phyloP scores from a whole-genome alignment of 2,329 filamentous ascomycete species.

The Fusarium udum region DNA sequence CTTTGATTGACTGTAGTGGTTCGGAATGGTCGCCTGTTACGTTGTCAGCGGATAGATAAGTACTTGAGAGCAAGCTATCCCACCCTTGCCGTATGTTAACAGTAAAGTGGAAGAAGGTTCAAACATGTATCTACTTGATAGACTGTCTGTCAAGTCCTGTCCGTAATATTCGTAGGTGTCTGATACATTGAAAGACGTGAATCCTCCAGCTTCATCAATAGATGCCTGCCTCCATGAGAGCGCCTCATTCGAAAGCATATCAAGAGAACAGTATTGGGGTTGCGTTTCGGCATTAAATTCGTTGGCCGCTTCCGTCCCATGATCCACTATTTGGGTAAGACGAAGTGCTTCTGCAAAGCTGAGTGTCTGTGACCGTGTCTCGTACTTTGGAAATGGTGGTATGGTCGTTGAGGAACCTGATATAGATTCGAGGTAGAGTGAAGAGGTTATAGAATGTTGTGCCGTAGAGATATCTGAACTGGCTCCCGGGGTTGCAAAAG shows the following conservation, averaged over 20 bases:
- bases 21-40: accelerated
- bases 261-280: background rate
- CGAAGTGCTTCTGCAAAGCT: background rate
- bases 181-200: accelerated
- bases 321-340: accelerated
- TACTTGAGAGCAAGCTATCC: accelerated
- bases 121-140: accelerated
- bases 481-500: accelerated
- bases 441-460: accelerated
- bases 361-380: accelerated
- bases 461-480: accelerated
- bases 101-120: accelerated
- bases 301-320: no score
- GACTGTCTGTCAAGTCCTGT: accelerated
- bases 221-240: accelerated
- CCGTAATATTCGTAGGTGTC: accelerated
- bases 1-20: accelerated
- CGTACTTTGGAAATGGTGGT: accelerated
- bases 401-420: accelerated
- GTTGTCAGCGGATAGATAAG: accelerated
- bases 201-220: no score
- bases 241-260: background rate
- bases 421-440: accelerated
- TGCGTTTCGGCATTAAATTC: accelerated
- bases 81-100: accelerated